Conservation (phyloP, 805 yeast genomes). For the Zygosaccharomyces bisporus region DNA sequence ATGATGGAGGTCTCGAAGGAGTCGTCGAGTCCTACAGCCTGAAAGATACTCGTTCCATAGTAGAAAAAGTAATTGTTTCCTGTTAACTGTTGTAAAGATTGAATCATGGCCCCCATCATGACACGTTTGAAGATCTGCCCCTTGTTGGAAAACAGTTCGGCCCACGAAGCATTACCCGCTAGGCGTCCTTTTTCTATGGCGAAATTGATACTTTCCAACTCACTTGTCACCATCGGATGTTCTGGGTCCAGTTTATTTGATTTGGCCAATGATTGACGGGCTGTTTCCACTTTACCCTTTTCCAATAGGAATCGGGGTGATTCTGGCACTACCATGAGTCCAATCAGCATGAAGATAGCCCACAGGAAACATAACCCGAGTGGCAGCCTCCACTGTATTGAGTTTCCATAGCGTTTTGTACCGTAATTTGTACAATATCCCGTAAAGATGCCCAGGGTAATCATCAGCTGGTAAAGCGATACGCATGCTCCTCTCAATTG, state of each 20-base stretch:
- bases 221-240: constrained; percentile 52
- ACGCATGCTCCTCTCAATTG: constrained; percentile 68
- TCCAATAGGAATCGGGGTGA: constrained; percentile 67
- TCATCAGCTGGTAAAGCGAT: constrained; percentile 65
- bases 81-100: constrained; percentile 64
- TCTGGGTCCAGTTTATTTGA: constrained; percentile 55
- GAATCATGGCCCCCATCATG: constrained; percentile 51
- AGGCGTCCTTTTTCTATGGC: constrained; percentile 57
- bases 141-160: constrained; percentile 60
- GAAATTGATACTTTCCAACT: constrained; percentile 54
- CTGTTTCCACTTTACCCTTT: constrained; percentile 54
- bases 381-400: constrained; percentile 72
- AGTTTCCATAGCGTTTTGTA: constrained; percentile 37
- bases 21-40: constrained; percentile 58
- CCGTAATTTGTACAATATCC: constrained; percentile 77
- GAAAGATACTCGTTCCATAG: constrained; percentile 61
- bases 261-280: constrained; percentile 54
- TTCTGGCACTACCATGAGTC: constrained; percentile 59
- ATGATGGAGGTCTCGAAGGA: constrained; percentile 58
- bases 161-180: constrained; percentile 67
- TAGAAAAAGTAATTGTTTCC: constrained; percentile 68
- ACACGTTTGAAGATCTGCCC: constrained; percentile 53
- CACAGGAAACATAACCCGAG: constrained; percentile 54
- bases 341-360: constrained; percentile 40
- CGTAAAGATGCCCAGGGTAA: constrained; percentile 69